These are phyloP conservation scores for Grammothele lineata DNA, from an alignment of 768 basidiomycete species.

Conservation along the genomic window DNA sequence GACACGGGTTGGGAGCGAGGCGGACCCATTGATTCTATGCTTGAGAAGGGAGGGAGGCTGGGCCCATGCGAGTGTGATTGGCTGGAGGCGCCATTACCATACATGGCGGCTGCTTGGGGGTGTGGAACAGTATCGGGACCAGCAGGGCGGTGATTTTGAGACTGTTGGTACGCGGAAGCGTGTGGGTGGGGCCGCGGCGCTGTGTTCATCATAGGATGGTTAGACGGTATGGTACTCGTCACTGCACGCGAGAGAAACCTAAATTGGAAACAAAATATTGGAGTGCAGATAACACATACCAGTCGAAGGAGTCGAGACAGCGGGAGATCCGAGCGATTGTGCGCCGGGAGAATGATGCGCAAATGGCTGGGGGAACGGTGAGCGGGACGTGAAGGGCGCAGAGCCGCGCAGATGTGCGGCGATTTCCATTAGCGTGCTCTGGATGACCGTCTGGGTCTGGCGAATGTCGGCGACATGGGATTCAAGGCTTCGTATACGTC, in stretches of 20 bases:
- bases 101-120: conserved; percentile 40
- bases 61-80: conserved; percentile 37
- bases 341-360: conserved; percentile 64
- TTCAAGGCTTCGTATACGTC: conserved; percentile 89
- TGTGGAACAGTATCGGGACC: conserved; percentile 35
- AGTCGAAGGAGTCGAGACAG: conserved; percentile 38
- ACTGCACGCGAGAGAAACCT: conserved; percentile 18
- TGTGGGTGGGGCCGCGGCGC: conserved; percentile 8
- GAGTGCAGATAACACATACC: conserved; percentile 24
- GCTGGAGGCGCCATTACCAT: conserved; percentile 22
- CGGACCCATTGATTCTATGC: conserved; percentile 52
- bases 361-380: conserved; percentile 58
- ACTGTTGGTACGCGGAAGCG: conserved; percentile 9
- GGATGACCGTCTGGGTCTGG: conserved; percentile 67
- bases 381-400: conserved; percentile 45
- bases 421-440: conserved; percentile 76
- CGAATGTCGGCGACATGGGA: conserved; percentile 81
- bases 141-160: conserved; percentile 27
- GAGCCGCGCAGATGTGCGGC: conserved; percentile 66
- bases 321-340: conserved; percentile 52
- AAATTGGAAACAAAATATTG: conserved; percentile 6
- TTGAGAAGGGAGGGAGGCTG: conserved; percentile 69
- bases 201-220: conserved; percentile 9
- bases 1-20: conserved; percentile 38
- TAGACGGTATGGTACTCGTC: conserved; percentile 23